Percentiles rank a stretch among this genome's conserved stretches.
Evolutionary conservation across 2,329 filamentous ascomycete genomes (phyloP).

Genomic region (Seiridium unicorne): DNA sequence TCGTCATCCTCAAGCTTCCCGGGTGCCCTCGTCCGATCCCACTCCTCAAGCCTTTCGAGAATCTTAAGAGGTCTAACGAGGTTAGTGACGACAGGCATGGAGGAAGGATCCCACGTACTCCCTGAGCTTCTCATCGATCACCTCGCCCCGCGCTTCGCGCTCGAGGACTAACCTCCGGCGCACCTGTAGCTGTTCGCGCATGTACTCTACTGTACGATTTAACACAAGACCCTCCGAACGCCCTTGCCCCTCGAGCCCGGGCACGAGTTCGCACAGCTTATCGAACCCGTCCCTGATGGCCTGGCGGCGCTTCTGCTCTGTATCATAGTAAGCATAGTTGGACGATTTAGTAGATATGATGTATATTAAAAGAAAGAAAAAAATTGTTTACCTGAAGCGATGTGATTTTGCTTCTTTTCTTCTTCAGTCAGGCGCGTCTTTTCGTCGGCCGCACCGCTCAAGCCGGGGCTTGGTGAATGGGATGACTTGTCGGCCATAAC

Average conservation of each 20-base stretch:
- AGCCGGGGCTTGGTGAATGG: conserved; percentile 17
- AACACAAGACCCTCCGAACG: conserved; percentile 85
- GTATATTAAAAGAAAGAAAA: neutral
- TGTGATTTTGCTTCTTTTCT: conserved; percentile 56
- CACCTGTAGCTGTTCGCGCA: conserved; percentile 58
- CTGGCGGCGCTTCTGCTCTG: conserved; percentile 60
- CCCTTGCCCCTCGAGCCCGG: conserved; percentile 77
- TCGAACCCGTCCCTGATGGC: conserved; percentile 85
- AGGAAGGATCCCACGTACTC: conserved; percentile 31
- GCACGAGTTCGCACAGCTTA: conserved; percentile 74
- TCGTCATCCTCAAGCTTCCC: neutral
- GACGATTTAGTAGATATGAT: neutral
- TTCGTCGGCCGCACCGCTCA: conserved; percentile 31
- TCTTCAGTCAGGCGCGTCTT: conserved; percentile 52
- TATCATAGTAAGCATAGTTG: neutral
- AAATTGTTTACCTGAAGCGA: conserved; percentile 43
- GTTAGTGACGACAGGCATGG: neutral
- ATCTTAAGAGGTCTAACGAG: conserved; percentile 21
- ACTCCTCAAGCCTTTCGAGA: conserved; percentile 24
- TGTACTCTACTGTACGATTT: conserved; percentile 65
- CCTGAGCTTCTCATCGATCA: conserved; percentile 46
- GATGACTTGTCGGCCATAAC: conserved; percentile 22
- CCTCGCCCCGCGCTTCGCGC: conserved; percentile 53
- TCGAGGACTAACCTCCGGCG: conserved; percentile 56
- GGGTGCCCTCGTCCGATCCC: conserved; percentile 15